These are phyloP conservation scores for Farysia itapuensis DNA, from an alignment of 1,284 basidiomycete species.

Conservation along the genomic window DNA sequence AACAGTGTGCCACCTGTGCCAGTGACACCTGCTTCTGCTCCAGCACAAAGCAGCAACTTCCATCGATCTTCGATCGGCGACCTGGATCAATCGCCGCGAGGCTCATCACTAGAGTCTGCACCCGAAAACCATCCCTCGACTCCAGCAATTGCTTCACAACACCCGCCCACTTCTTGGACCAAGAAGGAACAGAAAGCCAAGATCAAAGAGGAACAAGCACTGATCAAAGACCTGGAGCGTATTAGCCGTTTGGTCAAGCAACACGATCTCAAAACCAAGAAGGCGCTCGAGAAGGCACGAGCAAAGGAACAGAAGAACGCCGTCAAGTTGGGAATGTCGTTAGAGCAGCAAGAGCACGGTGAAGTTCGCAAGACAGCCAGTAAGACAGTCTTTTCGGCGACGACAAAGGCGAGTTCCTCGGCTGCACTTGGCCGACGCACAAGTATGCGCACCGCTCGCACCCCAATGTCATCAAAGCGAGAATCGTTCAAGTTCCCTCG, in stretches of 20 bases:
- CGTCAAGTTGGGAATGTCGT: constrained; percentile 6
- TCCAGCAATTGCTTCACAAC: constrained; percentile 11
- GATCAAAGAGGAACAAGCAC: constrained; percentile 39
- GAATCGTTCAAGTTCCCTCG: neutral
- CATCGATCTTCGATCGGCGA: neutral
- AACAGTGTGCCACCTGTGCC: neutral
- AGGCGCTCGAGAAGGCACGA: constrained; percentile 15
- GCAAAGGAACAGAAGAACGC: constrained; percentile 15
- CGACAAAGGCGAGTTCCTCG: constrained; percentile 2
- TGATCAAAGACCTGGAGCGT: constrained; percentile 39
- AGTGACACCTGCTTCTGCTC: neutral
- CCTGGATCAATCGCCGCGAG: neutral
- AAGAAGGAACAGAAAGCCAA: constrained; percentile 42
- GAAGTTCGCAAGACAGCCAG: neutral
- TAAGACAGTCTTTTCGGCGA: constrained; percentile 29
- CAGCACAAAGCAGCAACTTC: neutral
- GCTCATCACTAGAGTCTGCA: constrained; percentile 1
- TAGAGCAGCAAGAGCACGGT: constrained; percentile 1
- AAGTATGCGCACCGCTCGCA: constrained; percentile 2
- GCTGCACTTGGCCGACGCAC: constrained; percentile 2
- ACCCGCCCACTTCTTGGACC: neutral
- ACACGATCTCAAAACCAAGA: constrained; percentile 37
- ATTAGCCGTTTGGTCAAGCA: constrained; percentile 39
- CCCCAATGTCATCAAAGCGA: neutral
- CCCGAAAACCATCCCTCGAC: constrained; percentile 3